phyloP scores from a whole-genome alignment of 306 rosid species.

The Citrullus colocynthis region DNA sequence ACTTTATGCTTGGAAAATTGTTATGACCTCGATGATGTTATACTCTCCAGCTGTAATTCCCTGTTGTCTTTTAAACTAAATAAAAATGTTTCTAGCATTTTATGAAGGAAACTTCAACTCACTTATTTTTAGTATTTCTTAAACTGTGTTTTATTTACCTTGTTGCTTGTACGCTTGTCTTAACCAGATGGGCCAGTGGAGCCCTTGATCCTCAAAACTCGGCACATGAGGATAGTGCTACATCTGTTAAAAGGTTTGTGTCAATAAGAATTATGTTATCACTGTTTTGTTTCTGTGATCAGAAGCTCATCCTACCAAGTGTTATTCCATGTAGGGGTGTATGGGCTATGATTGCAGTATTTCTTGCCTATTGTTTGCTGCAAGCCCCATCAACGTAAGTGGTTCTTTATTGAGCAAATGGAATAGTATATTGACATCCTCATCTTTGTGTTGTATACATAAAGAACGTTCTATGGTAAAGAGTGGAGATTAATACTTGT shows the following conservation, averaged over 20 bases:
- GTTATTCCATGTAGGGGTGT: slow-evolving; percentile 63
- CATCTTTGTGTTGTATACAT: not conserved
- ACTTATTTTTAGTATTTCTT: not conserved
- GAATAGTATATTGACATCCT: not conserved
- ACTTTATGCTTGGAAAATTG: not conserved
- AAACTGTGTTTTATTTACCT: not conserved
- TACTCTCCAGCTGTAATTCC: not conserved
- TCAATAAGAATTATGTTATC: not conserved
- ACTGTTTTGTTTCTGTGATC: not conserved
- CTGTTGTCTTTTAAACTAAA: not conserved
- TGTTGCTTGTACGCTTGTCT: not conserved
- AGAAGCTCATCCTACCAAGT: not conserved
- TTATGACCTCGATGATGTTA: not conserved
- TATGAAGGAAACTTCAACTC: not conserved
- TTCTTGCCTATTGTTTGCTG: slow-evolving; percentile 95
- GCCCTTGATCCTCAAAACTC: slow-evolving; percentile 82
- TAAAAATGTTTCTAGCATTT: not conserved
- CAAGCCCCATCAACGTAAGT: slow-evolving; percentile 99
- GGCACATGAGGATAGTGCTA: slow-evolving; percentile 68
- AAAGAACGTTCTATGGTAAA: not conserved
- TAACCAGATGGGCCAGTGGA: slow-evolving; percentile 85
- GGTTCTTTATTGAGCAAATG: not conserved
- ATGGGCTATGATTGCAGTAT: slow-evolving; percentile 96
- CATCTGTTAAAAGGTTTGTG: slow-evolving; percentile 77
- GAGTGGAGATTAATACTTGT: not conserved